Evolutionary conservation across 106 monocot species (phyloP), one percentile per base, ranked within the genome.

Genomic region (Allium sativum): DNA sequence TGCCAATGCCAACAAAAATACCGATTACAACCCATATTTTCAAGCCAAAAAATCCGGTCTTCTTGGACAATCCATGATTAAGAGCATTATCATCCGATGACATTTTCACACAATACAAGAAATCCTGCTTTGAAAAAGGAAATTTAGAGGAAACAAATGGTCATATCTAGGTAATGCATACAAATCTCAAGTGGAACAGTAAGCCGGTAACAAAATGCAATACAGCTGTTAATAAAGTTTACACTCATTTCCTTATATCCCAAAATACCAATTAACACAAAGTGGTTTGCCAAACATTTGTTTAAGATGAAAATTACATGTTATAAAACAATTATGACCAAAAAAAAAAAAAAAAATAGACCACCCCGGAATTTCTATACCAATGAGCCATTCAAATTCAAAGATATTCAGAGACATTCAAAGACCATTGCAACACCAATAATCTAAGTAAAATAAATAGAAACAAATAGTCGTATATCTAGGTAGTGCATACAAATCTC

Each of bases 21-120:
- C 75, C 73, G 43, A 82, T 64, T 41, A 87, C 44, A 17, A 78
- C 76, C 86, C 86, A 82, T 63, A 87, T 7, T 60, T 73, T 78
- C 60, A 87, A 76, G 43, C 86, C 86, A 44, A 82, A 73, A 46
- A 78, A 21, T 14, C 42, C 64, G 17, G 78, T 87, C 53, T 82
- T 79, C 48, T 79, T 56, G 14, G 79, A 79, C 18, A 87, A 61
- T 47, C 63, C 63, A 22, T 70, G 60, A 53, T 66, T 67, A 42
- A 82, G 76, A 68, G 78, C 63, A 59, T 44, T 67, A 8, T 69
- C 72, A 53, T 76, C 40, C 1, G 62, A 55, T 78, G 81, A 81
- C 50, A 61, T 78, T 72, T 42, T 53, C 53, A 59, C 66, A 42
- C 12, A 45, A 62, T 46, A 8, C 45, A 45, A 47, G 2, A 12